These are phyloP conservation scores for Lavandula angustifolia DNA, from an alignment of 257 asterid genomes.

Conservation along the genomic window DNA sequence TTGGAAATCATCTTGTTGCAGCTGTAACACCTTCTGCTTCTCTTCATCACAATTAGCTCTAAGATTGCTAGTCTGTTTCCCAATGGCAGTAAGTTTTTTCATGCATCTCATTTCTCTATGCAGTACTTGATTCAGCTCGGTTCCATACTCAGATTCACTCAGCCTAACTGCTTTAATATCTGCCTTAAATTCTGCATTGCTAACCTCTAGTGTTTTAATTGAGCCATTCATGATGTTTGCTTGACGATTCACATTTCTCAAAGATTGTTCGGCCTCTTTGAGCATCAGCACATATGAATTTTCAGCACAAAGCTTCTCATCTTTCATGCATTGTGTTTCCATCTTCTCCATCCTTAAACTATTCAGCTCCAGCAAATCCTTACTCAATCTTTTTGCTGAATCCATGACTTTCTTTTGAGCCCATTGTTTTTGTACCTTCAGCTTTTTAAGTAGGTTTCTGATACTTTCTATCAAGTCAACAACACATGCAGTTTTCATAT, in stretches of 20 bases:
- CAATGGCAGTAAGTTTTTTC: conserved; percentile 19
- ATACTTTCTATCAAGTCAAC: conserved; percentile 20
- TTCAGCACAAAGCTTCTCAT: conserved; percentile 14
- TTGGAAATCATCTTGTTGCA: conserved; percentile 28
- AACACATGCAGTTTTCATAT: conserved; percentile 12
- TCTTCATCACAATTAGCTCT: conserved; percentile 26
- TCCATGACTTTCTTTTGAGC: conserved; percentile 30
- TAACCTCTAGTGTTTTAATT: background rate
- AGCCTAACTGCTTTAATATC: conserved; percentile 34
- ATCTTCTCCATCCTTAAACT: conserved; percentile 28
- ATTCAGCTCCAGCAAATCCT: conserved; percentile 26
- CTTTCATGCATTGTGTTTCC: background rate
- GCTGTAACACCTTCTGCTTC: conserved; percentile 28
- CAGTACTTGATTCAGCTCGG: conserved; percentile 20
- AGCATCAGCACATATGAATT: conserved; percentile 1
- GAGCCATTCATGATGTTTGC: background rate
- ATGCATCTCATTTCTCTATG: conserved; percentile 26
- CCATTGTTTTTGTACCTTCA: conserved; percentile 26
- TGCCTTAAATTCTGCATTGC: conserved; percentile 24
- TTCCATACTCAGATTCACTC: conserved; percentile 22
- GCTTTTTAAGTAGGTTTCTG: conserved; percentile 16
- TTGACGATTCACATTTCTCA: conserved; percentile 11
- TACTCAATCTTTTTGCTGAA: conserved; percentile 30
- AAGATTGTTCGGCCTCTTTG: conserved; percentile 18
- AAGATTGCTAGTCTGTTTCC: conserved; percentile 20